These are phyloP conservation scores for Fusarium coffeatum DNA, from an alignment of 2,329 filamentous ascomycete species.

Conservation along the genomic window DNA sequence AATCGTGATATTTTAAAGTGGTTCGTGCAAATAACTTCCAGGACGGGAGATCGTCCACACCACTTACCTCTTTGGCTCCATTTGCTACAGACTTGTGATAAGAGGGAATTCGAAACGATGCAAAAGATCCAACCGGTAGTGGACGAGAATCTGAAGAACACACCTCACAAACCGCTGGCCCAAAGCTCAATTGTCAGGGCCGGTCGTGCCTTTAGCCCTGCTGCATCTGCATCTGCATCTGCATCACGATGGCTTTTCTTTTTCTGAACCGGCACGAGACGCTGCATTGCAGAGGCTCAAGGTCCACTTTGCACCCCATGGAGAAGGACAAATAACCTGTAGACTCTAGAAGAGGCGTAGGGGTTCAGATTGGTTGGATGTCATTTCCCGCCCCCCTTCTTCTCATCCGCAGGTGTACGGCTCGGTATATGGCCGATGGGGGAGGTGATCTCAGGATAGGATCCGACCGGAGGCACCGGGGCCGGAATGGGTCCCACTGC, in stretches of 20 bases:
- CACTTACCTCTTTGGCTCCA: not conserved
- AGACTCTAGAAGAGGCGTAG: slow-evolving; percentile 9
- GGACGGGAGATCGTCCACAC: slow-evolving; percentile 36
- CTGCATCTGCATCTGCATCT: slow-evolving; percentile 8
- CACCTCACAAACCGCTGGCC: slow-evolving; percentile 1
- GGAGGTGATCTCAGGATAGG: slow-evolving; percentile 35
- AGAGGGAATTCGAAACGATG: slow-evolving; percentile 2
- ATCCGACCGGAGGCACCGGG: slow-evolving; percentile 40
- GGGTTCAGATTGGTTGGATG: slow-evolving; percentile 32
- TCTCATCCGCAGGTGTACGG: slow-evolving; percentile 30
- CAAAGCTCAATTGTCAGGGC: slow-evolving; percentile 38
- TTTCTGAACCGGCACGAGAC: slow-evolving; percentile 35
- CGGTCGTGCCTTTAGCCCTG: slow-evolving; percentile 30
- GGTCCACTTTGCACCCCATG: slow-evolving; percentile 39
- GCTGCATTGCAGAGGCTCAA: slow-evolving; percentile 13
- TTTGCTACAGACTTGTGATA: slow-evolving; percentile 4
- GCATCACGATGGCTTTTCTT: slow-evolving; percentile 29
- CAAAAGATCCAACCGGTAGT: not conserved
- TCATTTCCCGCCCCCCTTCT: slow-evolving; percentile 44
- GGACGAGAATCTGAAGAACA: slow-evolving; percentile 12
- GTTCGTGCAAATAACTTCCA: slow-evolving; percentile 1
- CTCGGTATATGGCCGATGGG: slow-evolving; percentile 46
- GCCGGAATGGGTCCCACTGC: slow-evolving; percentile 35
- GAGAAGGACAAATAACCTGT: slow-evolving; percentile 20
- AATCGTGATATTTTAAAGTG: slow-evolving; percentile 1